Evolutionary conservation across 192 early-diverging fungal species (phyloP), one percentile per base, ranked within the genome.

Genomic region (Umbelopsis isabellina): DNA sequence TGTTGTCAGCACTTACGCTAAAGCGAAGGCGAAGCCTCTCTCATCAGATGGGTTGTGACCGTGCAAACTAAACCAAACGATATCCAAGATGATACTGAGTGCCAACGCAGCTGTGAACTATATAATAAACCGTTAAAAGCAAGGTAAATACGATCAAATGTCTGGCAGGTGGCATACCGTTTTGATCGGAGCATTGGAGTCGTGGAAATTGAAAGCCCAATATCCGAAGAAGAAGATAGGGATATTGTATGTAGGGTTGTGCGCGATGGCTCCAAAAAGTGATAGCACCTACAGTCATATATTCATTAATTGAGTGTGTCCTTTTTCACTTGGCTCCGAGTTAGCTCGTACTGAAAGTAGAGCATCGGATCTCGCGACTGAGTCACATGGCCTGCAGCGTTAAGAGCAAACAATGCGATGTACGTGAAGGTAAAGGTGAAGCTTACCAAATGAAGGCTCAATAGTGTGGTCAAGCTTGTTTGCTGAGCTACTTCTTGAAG

Each of bases 161-260:
- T 27, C 51, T 35, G n/a, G 12, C 27, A 8, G 15, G 23, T 37
- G 12, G 20, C 41, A 2, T 81, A 86, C 84, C 46, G 77, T 80
- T 58, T 86, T 83, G 35, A 86, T 76, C 20, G 84, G 84, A 25
- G 77, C 76, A 41, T 78, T 77, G 11, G 84, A 83, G 33, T 86
- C 84, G 51, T 80, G 80, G 70, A 79, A 76, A 45, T 86, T 72
- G 25, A 77, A 83, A 9, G 84, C 80, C 67, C 83, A 86, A 49
- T 84, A 77, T 6, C 82, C 84, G 70, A 84, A 86, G 50, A 86
- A 79, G 47, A 84, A 81, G 33, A 86, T 70, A 15, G 84, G 82
- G 7, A 82, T 76, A 46, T 86, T 86, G 72, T 86, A 86, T 35
- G 61, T 76, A 3, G 84, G 84, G 41, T 79, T 77, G 20, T 68